These are phyloP conservation scores for Aschersonia sp. DNA, from an alignment of 2,329 filamentous ascomycete species.

Conservation along the genomic window DNA sequence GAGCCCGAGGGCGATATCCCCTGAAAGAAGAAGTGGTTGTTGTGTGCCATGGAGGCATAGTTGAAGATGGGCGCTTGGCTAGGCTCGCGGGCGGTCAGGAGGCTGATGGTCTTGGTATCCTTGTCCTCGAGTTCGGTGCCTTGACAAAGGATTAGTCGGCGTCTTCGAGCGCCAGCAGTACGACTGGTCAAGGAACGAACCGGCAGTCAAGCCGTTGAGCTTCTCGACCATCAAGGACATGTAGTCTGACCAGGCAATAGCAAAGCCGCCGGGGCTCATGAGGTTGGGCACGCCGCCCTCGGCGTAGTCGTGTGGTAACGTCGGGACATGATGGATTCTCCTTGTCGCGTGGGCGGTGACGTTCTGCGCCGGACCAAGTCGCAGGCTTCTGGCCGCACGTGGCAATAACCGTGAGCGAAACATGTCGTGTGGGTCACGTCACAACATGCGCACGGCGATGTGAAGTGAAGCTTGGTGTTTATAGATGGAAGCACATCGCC, in stretches of 20 bases:
- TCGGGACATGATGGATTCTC: slow-evolving; percentile 31
- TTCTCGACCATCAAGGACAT: slow-evolving; percentile 59
- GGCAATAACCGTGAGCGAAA: slow-evolving; percentile 39
- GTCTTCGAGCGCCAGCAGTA: not conserved
- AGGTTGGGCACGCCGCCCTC: slow-evolving; percentile 48
- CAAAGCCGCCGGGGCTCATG: slow-evolving; percentile 53
- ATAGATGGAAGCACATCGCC: not conserved
- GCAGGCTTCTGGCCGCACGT: slow-evolving; percentile 22
- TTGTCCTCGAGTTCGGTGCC: slow-evolving; percentile 49
- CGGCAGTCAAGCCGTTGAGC: slow-evolving; percentile 59
- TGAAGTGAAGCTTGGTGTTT: not conserved
- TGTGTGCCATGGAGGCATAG: slow-evolving; percentile 89
- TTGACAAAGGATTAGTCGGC: slow-evolving; percentile 15
- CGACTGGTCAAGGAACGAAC: slow-evolving; percentile 29
- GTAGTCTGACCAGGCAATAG: slow-evolving; percentile 72
- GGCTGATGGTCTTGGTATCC: slow-evolving; percentile 50
- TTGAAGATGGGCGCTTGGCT: slow-evolving; percentile 74
- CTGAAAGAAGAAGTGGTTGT: slow-evolving; percentile 75
- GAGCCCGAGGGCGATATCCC: slow-evolving; percentile 27
- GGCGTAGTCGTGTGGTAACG: slow-evolving; percentile 29
- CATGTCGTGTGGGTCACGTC: slow-evolving; percentile 19
- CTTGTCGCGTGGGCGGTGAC: slow-evolving; percentile 17
- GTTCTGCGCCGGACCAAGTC: slow-evolving; percentile 18
- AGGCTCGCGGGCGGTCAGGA: slow-evolving; percentile 67
- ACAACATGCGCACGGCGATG: not conserved